These are phyloP conservation scores for Botrytis galanthina DNA, from an alignment of 2,329 filamentous ascomycete species.

Conservation along the genomic window DNA sequence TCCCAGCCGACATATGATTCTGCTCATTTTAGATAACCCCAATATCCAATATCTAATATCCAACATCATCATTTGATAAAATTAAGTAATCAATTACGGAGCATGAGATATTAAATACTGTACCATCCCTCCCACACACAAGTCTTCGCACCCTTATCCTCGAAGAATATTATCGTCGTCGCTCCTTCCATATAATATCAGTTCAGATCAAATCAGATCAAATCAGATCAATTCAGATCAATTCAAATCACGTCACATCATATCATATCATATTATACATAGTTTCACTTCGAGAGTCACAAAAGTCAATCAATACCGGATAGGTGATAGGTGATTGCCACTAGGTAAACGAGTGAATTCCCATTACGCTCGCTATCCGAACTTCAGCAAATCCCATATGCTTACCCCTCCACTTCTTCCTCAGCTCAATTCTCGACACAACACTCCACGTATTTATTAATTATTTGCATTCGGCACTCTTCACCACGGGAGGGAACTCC, in stretches of 20 bases:
- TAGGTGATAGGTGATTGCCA: background rate
- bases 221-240: background rate
- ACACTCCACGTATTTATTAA: slow-evolving; percentile 1
- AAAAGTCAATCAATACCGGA: background rate
- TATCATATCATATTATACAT: background rate
- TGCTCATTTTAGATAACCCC: background rate
- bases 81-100: background rate
- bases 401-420: slow-evolving; percentile 11
- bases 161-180: background rate
- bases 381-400: slow-evolving; percentile 12
- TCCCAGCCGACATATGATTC: background rate
- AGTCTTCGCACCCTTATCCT: background rate
- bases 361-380: slow-evolving; percentile 31
- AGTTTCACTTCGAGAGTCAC: background rate
- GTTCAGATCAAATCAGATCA: background rate
- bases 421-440: slow-evolving; percentile 4
- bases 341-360: slow-evolving; percentile 10
- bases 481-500: background rate
- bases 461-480: background rate
- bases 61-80: background rate
- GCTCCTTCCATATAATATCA: background rate
- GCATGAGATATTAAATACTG: background rate
- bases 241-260: background rate
- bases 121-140: background rate
- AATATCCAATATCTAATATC: too few relatives aligned